Evolutionary conservation across 2,329 filamentous ascomycete genomes (phyloP).

Genomic region (Neonectria neomacrospora): DNA sequence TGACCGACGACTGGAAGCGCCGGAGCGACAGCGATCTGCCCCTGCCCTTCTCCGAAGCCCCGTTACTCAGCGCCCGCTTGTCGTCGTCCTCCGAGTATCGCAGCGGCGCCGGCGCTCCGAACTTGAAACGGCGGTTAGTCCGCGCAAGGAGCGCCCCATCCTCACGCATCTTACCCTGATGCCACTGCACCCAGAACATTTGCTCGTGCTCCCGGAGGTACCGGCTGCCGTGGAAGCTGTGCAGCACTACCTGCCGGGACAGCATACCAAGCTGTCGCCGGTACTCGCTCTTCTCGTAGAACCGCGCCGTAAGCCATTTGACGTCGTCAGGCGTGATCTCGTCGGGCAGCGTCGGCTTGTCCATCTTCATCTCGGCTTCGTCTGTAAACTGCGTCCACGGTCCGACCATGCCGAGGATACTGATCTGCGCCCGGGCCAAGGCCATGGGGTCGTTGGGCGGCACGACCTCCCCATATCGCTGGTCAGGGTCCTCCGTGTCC

Average conservation of each 20-base stretch:
- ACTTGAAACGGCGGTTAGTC: conserved; percentile 24
- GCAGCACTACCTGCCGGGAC: conserved; percentile 30
- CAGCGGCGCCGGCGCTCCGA: conserved; percentile 24
- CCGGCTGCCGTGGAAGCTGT: conserved; percentile 35
- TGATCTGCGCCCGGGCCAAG: conserved; percentile 31
- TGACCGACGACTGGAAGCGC: conserved; percentile 1
- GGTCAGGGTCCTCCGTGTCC: conserved; percentile 30
- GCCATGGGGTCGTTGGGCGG: conserved; percentile 35
- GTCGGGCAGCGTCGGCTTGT: conserved; percentile 22
- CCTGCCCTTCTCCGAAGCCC: conserved; percentile 9
- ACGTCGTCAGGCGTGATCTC: conserved; percentile 30
- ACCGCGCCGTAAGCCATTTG: conserved; percentile 30
- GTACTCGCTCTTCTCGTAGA: conserved; percentile 28
- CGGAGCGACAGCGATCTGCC: not conserved
- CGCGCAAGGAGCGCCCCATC: conserved; percentile 10
- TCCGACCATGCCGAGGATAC: conserved; percentile 35
- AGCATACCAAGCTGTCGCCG: conserved; percentile 30
- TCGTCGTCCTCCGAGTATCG: conserved; percentile 26
- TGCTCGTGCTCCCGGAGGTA: conserved; percentile 36
- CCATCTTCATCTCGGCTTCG: conserved; percentile 8
- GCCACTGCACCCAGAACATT: conserved; percentile 39
- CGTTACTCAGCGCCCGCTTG: not conserved
- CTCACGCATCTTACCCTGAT: conserved; percentile 25
- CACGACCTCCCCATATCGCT: conserved; percentile 37
- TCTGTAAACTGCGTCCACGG: conserved; percentile 34